Percentiles rank a stretch among this genome's conserved stretches.
Evolutionary conservation across 1,284 basidiomycete genomes (phyloP).

Genomic region (Pholiota adiposa): DNA sequence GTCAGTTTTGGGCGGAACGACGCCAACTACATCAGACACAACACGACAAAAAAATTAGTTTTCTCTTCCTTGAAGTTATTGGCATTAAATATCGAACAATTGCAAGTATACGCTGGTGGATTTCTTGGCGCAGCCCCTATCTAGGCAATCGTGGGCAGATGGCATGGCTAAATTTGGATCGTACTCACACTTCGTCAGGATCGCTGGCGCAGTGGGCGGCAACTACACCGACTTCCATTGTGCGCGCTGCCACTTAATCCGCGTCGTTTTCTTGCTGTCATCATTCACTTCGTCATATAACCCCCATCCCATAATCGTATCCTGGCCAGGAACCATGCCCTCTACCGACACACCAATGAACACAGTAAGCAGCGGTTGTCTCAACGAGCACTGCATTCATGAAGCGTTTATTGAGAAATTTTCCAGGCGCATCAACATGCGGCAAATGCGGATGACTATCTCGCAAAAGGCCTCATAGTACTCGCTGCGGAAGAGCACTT

Average conservation of each 20-base stretch:
- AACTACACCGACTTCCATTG: not conserved
- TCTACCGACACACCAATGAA: slow-evolving; percentile 38
- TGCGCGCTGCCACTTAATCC: not conserved
- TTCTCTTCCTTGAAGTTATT: no score
- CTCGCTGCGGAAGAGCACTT: slow-evolving; percentile 62
- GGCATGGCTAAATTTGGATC: slow-evolving; percentile 18
- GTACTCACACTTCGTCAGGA: slow-evolving; percentile 5
- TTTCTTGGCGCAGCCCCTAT: not conserved
- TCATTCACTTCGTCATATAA: not conserved
- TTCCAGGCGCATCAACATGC: slow-evolving; percentile 80
- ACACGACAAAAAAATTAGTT: no score
- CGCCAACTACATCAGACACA: no score
- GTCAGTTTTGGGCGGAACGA: no score
- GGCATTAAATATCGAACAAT: no score
- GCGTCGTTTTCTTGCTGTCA: not conserved
- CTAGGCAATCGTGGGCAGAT: not conserved
- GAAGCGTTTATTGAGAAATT: not conserved
- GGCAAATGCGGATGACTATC: slow-evolving; percentile 75
- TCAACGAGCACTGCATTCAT: not conserved
- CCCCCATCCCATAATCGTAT: not conserved
- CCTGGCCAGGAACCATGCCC: slow-evolving; percentile 14
- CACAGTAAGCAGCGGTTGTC: slow-evolving; percentile 35
- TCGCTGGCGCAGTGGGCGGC: not conserved
- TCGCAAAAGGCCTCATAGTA: slow-evolving; percentile 64
- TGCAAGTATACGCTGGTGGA: not conserved